Percentiles rank a stretch among this genome's conserved stretches.
Conservation (phyloP, 345 rosid genomes). For the Eucalyptus leucophloia region DNA sequence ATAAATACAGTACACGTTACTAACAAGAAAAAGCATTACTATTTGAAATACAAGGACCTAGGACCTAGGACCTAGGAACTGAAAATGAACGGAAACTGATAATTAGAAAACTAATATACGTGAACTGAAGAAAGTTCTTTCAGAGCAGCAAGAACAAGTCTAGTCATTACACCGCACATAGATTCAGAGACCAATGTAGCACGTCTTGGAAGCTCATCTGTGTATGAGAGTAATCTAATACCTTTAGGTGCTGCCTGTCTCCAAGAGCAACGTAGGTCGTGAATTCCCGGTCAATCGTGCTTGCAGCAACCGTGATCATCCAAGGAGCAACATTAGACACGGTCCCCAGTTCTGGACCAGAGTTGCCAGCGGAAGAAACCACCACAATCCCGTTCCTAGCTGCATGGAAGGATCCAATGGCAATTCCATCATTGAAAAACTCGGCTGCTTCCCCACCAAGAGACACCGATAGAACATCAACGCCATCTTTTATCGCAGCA, state of each 20-base stretch:
- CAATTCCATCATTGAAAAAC: constrained; percentile 5
- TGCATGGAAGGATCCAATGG: constrained; percentile 37
- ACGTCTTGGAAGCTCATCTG: not conserved
- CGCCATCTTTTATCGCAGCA: constrained; percentile 30
- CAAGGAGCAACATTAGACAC: constrained; percentile 28
- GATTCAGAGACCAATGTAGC: not conserved
- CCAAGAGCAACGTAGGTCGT: constrained; percentile 20
- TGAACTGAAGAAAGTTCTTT: not conserved
- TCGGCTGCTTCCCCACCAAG: constrained; percentile 4
- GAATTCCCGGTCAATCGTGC: constrained; percentile 17
- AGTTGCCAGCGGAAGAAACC: constrained; percentile 27
- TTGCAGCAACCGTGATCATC: constrained; percentile 35
- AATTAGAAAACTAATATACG: not conserved
- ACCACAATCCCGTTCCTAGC: constrained; percentile 12
- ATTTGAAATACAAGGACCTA: not conserved
- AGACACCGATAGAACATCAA: constrained; percentile 32
- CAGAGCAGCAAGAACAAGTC: not conserved
- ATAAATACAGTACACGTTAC: not conserved
- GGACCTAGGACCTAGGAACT: not conserved
- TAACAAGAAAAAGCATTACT: not conserved
- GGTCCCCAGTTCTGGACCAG: constrained; percentile 2
- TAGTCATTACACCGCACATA: not conserved
- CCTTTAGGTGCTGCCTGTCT: constrained; percentile 15
- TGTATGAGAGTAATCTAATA: not conserved
- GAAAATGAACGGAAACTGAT: not conserved